phyloP scores from a whole-genome alignment of 371 early-diverging fungal genomes.

The Blakeslea trispora region DNA sequence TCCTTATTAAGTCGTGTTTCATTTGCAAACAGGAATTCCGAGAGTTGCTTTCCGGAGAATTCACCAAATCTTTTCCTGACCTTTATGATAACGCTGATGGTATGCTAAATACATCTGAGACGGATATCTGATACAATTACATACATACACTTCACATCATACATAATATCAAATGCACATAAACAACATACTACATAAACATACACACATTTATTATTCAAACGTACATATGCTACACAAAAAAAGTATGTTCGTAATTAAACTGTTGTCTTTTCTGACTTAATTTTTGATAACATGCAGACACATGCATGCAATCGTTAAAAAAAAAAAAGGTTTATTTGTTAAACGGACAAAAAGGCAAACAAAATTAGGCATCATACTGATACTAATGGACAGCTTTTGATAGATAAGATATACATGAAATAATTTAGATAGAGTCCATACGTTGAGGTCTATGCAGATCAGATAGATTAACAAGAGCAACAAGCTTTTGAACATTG shows the following conservation, averaged over 20 bases:
- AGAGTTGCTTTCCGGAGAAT: constrained; percentile 37
- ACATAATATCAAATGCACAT: too few species aligned
- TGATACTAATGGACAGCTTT: too few species aligned
- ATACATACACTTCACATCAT: too few species aligned
- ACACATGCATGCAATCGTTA: too few species aligned
- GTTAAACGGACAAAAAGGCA: too few species aligned
- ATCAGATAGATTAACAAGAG: constrained; percentile 18
- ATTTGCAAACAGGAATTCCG: constrained; percentile 37
- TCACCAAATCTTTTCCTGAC: constrained; percentile 51
- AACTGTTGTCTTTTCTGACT: too few species aligned
- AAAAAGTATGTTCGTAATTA: too few species aligned
- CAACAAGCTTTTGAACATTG: constrained; percentile 26
- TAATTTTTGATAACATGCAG: too few species aligned
- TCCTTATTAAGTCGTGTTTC: neutral
- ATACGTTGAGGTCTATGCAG: constrained; percentile 27
- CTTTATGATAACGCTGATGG: constrained; percentile 37
- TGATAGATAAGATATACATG: neutral
- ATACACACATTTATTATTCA: neutral
- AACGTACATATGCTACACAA: too few species aligned
- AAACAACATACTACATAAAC: neutral
- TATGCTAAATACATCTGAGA: constrained; percentile 2
- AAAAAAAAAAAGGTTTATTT: too few species aligned
- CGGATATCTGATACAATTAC: too few species aligned
- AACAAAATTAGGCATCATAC: too few species aligned
- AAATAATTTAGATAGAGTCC: constrained; percentile 23